Base-by-base conservation (phyloP, 129 eudicot genomes). In the Escallonia herrerae region DNA sequence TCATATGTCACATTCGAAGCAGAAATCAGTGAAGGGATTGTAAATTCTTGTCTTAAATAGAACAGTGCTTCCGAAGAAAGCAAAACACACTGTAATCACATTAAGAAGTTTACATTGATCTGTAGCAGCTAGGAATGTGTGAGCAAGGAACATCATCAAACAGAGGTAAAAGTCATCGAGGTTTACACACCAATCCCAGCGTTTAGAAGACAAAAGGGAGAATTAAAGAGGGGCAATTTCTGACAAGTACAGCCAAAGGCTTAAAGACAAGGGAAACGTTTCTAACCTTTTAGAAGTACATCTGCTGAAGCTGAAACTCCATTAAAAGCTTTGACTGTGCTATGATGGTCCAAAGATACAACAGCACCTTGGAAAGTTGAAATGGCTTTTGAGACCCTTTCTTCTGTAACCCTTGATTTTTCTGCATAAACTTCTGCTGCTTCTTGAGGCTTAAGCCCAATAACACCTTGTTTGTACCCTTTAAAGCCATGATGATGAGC, bases 221-320 rank as follows among this genome's bases (percentile, higher is more conserved):
- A 22, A 22, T 22, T 22, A 22, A 22, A 22, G 33, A 22, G 33
- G 33, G 33, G 33, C 33, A 22, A 22, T 22, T 22, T 51, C 14
- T 33, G 58, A 58, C 42, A 69, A 60, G 69, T 33, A 55, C 63
- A 39, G 12, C 40, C 46, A 48, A 70, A 76, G 22, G 46, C 39
- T 10, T 4, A 43, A 60, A 64, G 22, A 37, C 11, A 11, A 52
- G 7, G 14, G 40, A 79, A 79, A 73, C 15, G 64, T 10, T 54
- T 53, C 65, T 52, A n/a, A 90, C 97, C 97, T 90, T 86, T 86
- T 8, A 81, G 63, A 60, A 77, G 89, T 60, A 89, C 82, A 68
- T 85, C 87, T 57, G 73, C 50, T 44, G 83, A 74, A 8, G 59
- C 64, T 65, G 72, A 62, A 60, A 65, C 58, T 46, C 60, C 83